Evolutionary conservation across 1,284 basidiomycete species (phyloP).

Genomic region (Neolentinus lepideus): DNA sequence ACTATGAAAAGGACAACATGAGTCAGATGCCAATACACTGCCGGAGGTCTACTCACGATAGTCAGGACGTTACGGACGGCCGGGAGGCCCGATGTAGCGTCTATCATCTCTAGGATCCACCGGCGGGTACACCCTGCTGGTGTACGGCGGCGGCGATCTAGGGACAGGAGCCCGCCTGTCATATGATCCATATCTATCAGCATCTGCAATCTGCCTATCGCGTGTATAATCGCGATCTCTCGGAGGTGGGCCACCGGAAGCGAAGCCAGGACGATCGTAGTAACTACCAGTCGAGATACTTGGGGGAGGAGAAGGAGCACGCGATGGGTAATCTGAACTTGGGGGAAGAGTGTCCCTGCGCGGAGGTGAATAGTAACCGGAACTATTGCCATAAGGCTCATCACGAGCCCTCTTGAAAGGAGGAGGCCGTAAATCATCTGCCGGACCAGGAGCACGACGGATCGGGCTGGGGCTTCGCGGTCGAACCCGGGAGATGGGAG

Average conservation of each 20-base stretch:
- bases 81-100: not conserved
- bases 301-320: not conserved
- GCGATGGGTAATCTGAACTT: not conserved
- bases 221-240: not conserved
- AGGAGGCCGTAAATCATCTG: conserved; percentile 1
- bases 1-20: too few species aligned
- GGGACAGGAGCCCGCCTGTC: conserved; percentile 1
- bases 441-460: not conserved
- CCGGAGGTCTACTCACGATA: not conserved
- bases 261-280: not conserved
- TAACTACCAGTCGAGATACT: not conserved
- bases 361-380: not conserved
- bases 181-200: not conserved
- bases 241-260: not conserved
- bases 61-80: not conserved
- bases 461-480: not conserved
- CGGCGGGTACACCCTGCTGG: not conserved
- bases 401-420: not conserved
- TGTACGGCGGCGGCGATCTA: not conserved
- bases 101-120: not conserved
- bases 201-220: not conserved
- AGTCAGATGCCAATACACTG: too few species aligned
- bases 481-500: not conserved
- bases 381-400: not conserved
- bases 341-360: not conserved